A percentile compares a stretch with the other conserved stretches of the same genome.
Conservation (phyloP, 2,329 filamentous ascomycete genomes). For the Neonectria coccinea region DNA sequence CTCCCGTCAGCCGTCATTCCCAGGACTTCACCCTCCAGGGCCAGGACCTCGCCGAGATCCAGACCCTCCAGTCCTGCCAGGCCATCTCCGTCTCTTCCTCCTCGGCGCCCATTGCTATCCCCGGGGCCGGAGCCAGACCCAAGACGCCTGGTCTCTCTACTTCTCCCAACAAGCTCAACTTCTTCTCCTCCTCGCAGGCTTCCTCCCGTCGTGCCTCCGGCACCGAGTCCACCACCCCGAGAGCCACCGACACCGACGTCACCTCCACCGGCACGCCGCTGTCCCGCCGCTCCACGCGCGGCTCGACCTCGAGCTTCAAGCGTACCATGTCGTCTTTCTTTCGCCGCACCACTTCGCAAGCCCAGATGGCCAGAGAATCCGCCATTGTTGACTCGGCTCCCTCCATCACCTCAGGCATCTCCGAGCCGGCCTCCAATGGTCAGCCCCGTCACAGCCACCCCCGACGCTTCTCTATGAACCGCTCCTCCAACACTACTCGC, state of each 20-base stretch:
- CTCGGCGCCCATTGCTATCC: conserved; percentile 36
- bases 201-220: conserved; percentile 37
- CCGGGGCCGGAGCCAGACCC: conserved; percentile 21
- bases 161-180: conserved; percentile 27
- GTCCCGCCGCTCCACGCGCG: conserved; percentile 56
- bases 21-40: conserved; percentile 63
- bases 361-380: conserved; percentile 44
- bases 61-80: conserved; percentile 42
- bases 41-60: conserved; percentile 53
- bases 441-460: conserved; percentile 44
- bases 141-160: conserved; percentile 19
- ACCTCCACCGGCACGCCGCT: conserved; percentile 46
- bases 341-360: conserved; percentile 55
- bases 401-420: conserved; percentile 42
- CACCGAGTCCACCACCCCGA: conserved; percentile 39
- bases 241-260: conserved; percentile 41
- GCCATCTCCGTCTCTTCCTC: conserved; percentile 37
- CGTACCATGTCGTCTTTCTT: conserved; percentile 65
- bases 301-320: conserved; percentile 59
- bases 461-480: conserved; percentile 61
- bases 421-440: conserved; percentile 45
- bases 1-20: conserved; percentile 69
- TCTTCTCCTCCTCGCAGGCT: conserved; percentile 31
- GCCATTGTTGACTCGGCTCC: conserved; percentile 42
- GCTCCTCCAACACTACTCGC: conserved; percentile 59